Conservation (phyloP, 495 filamentous ascomycete species). For the Tuber borchii region DNA sequence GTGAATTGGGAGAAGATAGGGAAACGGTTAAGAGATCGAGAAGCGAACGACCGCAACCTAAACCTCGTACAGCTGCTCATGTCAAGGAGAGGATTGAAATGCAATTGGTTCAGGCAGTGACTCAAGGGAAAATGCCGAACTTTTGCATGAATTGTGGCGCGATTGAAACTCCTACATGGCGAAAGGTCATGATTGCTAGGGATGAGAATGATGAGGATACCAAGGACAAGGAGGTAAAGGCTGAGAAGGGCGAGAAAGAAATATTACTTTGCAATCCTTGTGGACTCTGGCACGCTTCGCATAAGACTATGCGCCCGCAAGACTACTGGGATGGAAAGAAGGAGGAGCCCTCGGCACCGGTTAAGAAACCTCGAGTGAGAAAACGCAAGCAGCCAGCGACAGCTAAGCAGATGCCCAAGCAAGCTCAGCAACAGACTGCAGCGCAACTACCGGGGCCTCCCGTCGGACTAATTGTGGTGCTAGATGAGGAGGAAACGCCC, state of each 20-base stretch:
- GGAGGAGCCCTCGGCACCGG: conserved; percentile 45
- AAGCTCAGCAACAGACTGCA: conserved; percentile 1
- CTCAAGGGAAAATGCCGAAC: conserved; percentile 63
- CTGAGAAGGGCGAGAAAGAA: conserved; percentile 55
- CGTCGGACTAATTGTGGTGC: conserved; percentile 37
- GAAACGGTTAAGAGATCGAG: conserved; percentile 31
- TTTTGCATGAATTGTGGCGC: conserved; percentile 89
- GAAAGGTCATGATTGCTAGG: conserved; percentile 61
- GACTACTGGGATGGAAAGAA: conserved; percentile 72
- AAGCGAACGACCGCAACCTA: conserved; percentile 21
- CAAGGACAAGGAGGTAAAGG: conserved; percentile 56
- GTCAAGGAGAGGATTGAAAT: conserved; percentile 40
- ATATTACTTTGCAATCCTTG: conserved; percentile 89
- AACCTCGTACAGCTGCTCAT: conserved; percentile 35
- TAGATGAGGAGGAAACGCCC: conserved; percentile 37
- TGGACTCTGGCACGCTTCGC: conserved; percentile 86
- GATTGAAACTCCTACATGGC: conserved; percentile 92
- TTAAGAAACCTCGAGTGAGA: conserved; percentile 45
- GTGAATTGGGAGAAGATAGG: conserved; percentile 42
- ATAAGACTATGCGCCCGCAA: conserved; percentile 72
- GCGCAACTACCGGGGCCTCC: conserved; percentile 25
- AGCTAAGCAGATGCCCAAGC: conserved; percentile 19
- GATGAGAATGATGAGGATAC: conserved; percentile 53
- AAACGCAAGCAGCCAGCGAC: conserved; percentile 45
- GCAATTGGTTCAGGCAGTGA: conserved; percentile 37